phyloP scores from a whole-genome alignment of 805 yeast genomes.

The Saturnispora halmiae region DNA sequence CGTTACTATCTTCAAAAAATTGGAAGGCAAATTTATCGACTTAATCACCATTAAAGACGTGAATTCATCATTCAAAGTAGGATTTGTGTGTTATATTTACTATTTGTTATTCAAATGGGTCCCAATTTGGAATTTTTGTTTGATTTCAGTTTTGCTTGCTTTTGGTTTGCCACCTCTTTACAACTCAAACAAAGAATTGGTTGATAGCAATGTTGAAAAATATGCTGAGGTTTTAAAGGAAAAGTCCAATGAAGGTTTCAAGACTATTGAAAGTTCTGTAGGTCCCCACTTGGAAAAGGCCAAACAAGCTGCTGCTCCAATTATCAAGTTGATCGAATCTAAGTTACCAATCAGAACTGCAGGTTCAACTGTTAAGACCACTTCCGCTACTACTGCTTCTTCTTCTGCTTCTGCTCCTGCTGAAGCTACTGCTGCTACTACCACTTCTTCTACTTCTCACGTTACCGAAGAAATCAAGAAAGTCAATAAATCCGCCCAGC shows the following conservation, averaged over 20 bases:
- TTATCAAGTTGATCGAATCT: conserved; percentile 48
- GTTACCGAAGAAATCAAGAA: conserved; percentile 5
- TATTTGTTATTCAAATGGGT: conserved; percentile 69
- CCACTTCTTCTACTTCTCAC: not conserved
- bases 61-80: conserved; percentile 65
- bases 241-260: conserved; percentile 38
- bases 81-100: conserved; percentile 51
- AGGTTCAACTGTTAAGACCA: conserved; percentile 49
- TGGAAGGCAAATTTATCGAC: conserved; percentile 47
- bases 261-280: conserved; percentile 33
- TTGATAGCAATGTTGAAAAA: conserved; percentile 53
- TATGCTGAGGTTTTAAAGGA: conserved; percentile 39
- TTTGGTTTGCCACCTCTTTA: conserved; percentile 75
- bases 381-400: conserved; percentile 11
- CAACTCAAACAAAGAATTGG: conserved; percentile 64
- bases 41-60: conserved; percentile 61
- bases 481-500: conserved; percentile 6
- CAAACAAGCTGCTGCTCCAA: conserved; percentile 57
- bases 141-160: conserved; percentile 46
- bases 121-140: conserved; percentile 58
- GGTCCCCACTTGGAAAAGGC: conserved; percentile 52
- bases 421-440: conserved; percentile 8
- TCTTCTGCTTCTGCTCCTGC: conserved; percentile 11
- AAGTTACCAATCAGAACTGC: conserved; percentile 62
- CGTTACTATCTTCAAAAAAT: conserved; percentile 33